A percentile compares a stretch with the other conserved stretches of the same genome.
Conservation (phyloP, 1,139 yeast species). For the Barnettozyma hawaiiensis region DNA sequence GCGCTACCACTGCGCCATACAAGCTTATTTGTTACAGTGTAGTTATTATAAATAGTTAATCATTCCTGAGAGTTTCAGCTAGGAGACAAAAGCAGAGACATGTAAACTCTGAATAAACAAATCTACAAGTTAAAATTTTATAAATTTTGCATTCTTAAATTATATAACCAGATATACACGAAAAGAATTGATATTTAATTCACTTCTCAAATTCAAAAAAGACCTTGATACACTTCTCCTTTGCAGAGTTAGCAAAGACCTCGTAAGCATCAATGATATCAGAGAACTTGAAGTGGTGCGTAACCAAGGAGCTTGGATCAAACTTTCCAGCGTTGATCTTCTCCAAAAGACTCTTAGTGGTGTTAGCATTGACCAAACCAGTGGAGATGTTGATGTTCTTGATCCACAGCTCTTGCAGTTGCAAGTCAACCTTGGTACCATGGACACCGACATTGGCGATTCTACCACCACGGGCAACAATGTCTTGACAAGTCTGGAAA, state of each 20-base stretch:
- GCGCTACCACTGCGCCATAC: conserved; percentile 91
- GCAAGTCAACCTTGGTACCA: conserved; percentile 38
- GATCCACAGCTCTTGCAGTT: conserved; percentile 41
- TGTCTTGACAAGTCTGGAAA: conserved; percentile 39
- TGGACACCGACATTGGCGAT: conserved; percentile 46
- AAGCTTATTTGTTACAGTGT: conserved; percentile 36
- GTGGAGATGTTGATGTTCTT: conserved; percentile 39
- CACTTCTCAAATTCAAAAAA: conserved; percentile 20
- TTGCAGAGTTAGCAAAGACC: conserved; percentile 39
- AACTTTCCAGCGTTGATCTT: conserved; percentile 31
- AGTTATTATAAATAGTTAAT: too few species aligned
- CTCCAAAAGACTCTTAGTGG: conserved; percentile 32
- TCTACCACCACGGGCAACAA: conserved; percentile 42
- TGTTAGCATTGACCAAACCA: conserved; percentile 40
- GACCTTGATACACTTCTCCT: conserved; percentile 41
- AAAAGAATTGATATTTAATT: not conserved
- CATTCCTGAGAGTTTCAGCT: too few species aligned
- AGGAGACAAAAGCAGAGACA: too few species aligned
- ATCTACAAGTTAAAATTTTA: too few species aligned
- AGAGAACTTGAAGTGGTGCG: conserved; percentile 53
- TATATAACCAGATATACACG: not conserved
- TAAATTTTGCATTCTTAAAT: too few species aligned
- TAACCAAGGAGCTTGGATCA: conserved; percentile 45
- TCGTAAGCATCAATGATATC: conserved; percentile 44
- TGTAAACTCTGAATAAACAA: too few species aligned